Percentiles rank a stretch among this genome's conserved stretches.
Evolutionary conservation across 352 stramenopile genomes (phyloP).

Genomic region (Phytophthora meadii): DNA sequence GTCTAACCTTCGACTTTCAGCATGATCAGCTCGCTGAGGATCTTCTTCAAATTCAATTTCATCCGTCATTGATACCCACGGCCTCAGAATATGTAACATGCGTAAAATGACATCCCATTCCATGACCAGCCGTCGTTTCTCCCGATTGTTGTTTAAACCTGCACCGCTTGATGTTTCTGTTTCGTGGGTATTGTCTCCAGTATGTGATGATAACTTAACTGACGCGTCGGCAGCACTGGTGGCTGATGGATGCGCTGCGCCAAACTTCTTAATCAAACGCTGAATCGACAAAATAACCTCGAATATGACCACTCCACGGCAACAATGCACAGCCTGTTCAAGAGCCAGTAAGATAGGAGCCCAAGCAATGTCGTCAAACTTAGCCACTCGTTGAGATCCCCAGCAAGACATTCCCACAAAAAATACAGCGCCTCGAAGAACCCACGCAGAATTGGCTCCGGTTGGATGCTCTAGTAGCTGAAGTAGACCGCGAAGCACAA

Average conservation of each 20-base stretch:
- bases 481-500: conserved; percentile 76
- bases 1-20: conserved; percentile 21
- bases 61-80: conserved; percentile 71
- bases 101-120: conserved; percentile 90
- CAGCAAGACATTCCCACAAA: conserved; percentile 91
- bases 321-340: conserved; percentile 64
- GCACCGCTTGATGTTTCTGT: conserved; percentile 1
- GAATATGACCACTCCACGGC: conserved; percentile 85
- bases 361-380: conserved; percentile 82
- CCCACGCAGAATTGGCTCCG: conserved; percentile 61
- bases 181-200: conserved; percentile 12
- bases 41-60: conserved; percentile 41
- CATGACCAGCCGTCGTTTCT: conserved; percentile 57
- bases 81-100: conserved; percentile 69
- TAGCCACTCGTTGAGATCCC: conserved; percentile 80
- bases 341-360: conserved; percentile 73
- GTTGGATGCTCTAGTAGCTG: conserved; percentile 74
- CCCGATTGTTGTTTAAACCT: conserved; percentile 11
- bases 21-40: conserved; percentile 13
- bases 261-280: conserved; percentile 90
- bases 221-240: conserved; percentile 5
- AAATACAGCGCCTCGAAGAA: conserved; percentile 85
- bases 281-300: conserved; percentile 89
- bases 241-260: conserved; percentile 24
- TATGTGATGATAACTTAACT: conserved; percentile 2